Base-by-base conservation (phyloP, 768 basidiomycete species). In the Pleurotus sapidus region DNA sequence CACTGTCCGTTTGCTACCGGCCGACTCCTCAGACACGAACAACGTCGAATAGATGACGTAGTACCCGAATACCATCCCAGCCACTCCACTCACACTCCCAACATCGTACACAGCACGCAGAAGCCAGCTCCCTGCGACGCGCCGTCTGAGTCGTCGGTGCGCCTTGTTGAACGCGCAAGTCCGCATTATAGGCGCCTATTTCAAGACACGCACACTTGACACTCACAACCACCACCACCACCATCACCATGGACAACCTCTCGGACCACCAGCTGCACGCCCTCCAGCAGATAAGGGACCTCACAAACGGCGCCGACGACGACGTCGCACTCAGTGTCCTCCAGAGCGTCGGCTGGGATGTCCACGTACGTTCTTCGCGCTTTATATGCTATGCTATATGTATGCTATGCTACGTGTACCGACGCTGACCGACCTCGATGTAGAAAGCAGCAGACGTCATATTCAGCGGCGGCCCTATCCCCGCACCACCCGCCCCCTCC, bases 271-370 rank as follows among this genome's bases (percentile, higher is more conserved):
- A 77, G 59, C 65, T 60, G 4, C 67, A 59, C 8, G 74, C 78
- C 3, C 63, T 82, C 23, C 61, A 60, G 2, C 83, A 85, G 65
- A 73, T 88, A 1, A 78, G 80, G 42, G 80, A 82, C 60, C 70
- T 89, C 55, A 86, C 84, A 0, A 79, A 83, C 48, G 81, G 79
- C 12, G 79, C 76, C 11, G 87, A 88, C 65, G 77, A 79, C 27
- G 85, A 86, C 1, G 81, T 83, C 1, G 81, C 88, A 4, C 73
- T 84, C n/a, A 69, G 72, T 34, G 78, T 91, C 1, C 73, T 91
- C 14, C 69, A 77, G 39, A 84, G 79, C 57, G 85, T 87, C 7
- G 79, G 78, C 49, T 91, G 88, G 88, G 83, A 89, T 72, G 81
- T 91, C 30, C 77, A 86, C 77, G 88, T 86, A 55, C 61, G 78